These are phyloP conservation scores for Lepiota brunneoincarnata DNA, from an alignment of 768 basidiomycete species.

Conservation along the genomic window DNA sequence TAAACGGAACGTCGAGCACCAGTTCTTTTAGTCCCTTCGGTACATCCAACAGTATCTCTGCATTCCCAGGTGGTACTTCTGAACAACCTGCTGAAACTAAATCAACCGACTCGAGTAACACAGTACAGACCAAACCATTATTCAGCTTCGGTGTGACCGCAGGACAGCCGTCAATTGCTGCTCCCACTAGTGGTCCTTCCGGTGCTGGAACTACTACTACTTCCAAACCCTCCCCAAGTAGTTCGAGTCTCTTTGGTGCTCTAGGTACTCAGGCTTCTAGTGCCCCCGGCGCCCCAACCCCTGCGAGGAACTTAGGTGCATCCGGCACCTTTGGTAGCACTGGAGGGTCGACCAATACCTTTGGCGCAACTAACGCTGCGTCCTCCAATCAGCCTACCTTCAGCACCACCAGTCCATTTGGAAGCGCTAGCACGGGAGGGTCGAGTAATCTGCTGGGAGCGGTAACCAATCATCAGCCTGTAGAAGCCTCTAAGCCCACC, in stretches of 20 bases:
- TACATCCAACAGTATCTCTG: not conserved
- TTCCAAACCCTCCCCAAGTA: slow-evolving; percentile 12
- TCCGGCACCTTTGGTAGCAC: not conserved
- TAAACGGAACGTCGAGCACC: slow-evolving; percentile 4
- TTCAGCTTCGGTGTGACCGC: slow-evolving; percentile 19
- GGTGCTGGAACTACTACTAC: slow-evolving; percentile 12
- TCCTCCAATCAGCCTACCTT: not conserved
- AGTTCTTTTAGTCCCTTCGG: slow-evolving; percentile 9
- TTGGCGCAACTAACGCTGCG: not conserved
- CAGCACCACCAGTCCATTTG: not conserved
- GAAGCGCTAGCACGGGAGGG: not conserved
- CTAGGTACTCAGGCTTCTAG: not conserved
- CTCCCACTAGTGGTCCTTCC: not conserved
- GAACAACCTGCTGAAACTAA: slow-evolving; percentile 13
- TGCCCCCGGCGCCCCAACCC: slow-evolving; percentile 7
- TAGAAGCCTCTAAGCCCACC: too few relatives aligned
- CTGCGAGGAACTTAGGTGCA: not conserved
- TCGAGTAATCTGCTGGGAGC: not conserved
- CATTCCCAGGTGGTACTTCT: not conserved
- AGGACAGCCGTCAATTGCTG: not conserved
- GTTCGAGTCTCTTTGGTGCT: slow-evolving; percentile 16
- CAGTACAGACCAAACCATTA: slow-evolving; percentile 12
- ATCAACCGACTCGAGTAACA: slow-evolving; percentile 5
- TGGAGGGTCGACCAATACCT: not conserved
- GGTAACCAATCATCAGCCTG: not conserved